phyloP scores from a whole-genome alignment of 371 early-diverging fungal species.

The Mucor mucedo region DNA sequence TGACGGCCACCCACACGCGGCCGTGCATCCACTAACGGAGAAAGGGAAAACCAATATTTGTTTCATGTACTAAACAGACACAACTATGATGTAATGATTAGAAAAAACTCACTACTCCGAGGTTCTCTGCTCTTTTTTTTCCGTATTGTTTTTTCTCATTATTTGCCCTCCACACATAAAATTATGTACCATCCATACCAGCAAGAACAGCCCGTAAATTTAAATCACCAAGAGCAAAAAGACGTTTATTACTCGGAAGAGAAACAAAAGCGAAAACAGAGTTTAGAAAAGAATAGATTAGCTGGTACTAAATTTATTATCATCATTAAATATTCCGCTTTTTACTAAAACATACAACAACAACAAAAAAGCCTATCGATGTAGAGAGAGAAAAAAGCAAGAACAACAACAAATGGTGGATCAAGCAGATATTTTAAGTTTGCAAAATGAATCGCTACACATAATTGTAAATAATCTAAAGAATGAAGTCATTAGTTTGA shows the following conservation, averaged over 20 bases:
- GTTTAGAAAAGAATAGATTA: slow-evolving; percentile 17
- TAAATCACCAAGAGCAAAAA: background rate
- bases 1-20: too few relatives aligned
- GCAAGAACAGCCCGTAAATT: background rate
- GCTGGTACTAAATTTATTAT: slow-evolving; percentile 12
- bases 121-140: background rate
- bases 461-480: background rate
- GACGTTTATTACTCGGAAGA: background rate
- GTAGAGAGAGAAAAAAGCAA: slow-evolving; percentile 19
- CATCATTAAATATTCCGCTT: background rate
- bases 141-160: background rate
- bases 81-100: too few relatives aligned
- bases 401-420: slow-evolving; percentile 21
- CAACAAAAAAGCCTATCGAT: slow-evolving; percentile 7
- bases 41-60: too few relatives aligned
- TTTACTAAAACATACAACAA: background rate
- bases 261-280: slow-evolving; percentile 8
- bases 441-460: slow-evolving; percentile 10
- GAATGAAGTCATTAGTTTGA: slow-evolving; percentile 9
- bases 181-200: background rate
- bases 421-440: slow-evolving; percentile 7
- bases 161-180: too few relatives aligned
- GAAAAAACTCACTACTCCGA: background rate
- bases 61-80: too few relatives aligned
- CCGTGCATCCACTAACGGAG: too few relatives aligned